A percentile compares a stretch with the other conserved stretches of the same genome.
phyloP scores from a whole-genome alignment of 148 eudicot species.

The Camellia lanceoleosa region DNA sequence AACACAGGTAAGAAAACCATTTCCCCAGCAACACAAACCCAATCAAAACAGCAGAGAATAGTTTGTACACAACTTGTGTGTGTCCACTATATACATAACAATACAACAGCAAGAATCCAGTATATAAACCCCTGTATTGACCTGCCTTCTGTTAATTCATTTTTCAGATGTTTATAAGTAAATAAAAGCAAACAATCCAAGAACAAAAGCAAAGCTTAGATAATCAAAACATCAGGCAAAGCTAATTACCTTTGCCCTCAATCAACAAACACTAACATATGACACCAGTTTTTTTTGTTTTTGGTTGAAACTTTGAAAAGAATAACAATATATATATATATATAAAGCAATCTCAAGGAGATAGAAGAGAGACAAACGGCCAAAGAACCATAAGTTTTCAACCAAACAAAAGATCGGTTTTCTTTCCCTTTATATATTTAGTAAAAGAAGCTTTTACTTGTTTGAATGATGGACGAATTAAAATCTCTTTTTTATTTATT shows the following conservation, averaged over 20 bases:
- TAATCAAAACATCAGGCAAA: background rate
- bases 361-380: slow-evolving; percentile 23
- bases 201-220: background rate
- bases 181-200: background rate
- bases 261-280: background rate
- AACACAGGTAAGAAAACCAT: background rate
- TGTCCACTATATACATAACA: background rate
- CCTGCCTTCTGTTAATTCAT: background rate
- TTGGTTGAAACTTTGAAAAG: slow-evolving; percentile 11
- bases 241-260: background rate
- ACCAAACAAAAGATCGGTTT: slow-evolving; percentile 25
- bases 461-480: slow-evolving; percentile 39
- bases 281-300: background rate
- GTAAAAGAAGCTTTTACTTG: slow-evolving; percentile 29
- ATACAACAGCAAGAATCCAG: background rate
- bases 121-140: background rate
- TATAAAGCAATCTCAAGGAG: slow-evolving; percentile 4
- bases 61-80: background rate
- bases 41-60: background rate
- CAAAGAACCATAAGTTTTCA: slow-evolving; percentile 25
- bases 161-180: background rate
- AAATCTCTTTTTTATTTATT: background rate
- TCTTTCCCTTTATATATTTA: slow-evolving; percentile 18
- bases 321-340: background rate
- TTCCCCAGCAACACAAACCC: background rate